These are phyloP conservation scores for Alternaria brassicae DNA, from an alignment of 2,329 filamentous ascomycete genomes.

Conservation along the genomic window DNA sequence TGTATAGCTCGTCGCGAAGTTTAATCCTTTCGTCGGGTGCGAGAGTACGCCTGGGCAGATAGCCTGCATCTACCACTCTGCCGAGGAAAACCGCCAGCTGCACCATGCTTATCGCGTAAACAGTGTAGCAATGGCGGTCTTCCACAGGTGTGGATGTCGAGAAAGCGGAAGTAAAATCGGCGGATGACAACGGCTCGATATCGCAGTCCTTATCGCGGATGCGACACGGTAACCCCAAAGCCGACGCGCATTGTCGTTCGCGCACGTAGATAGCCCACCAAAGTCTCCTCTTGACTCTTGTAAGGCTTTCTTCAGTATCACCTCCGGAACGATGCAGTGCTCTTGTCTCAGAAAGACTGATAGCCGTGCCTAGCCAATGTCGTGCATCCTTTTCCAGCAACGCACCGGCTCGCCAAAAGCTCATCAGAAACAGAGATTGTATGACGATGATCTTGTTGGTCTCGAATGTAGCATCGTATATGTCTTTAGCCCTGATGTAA, in stretches of 20 bases:
- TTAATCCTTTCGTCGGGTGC: slow-evolving; percentile 21
- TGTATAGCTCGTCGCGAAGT: slow-evolving; percentile 46
- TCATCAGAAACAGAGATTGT: slow-evolving; percentile 62
- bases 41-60: slow-evolving; percentile 33
- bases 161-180: slow-evolving; percentile 50
- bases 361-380: slow-evolving; percentile 55
- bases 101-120: slow-evolving; percentile 50
- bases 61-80: slow-evolving; percentile 50
- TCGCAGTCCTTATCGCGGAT: slow-evolving; percentile 61
- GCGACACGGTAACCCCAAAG: slow-evolving; percentile 56
- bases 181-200: slow-evolving; percentile 48
- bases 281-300: slow-evolving; percentile 56
- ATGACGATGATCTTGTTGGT: slow-evolving; percentile 59
- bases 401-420: slow-evolving; percentile 63
- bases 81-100: slow-evolving; percentile 50
- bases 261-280: slow-evolving; percentile 64
- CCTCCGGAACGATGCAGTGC: slow-evolving; percentile 52
- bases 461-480: slow-evolving; percentile 63
- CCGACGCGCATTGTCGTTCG: slow-evolving; percentile 58
- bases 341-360: slow-evolving; percentile 60
- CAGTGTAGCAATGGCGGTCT: slow-evolving; percentile 43
- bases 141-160: slow-evolving; percentile 29
- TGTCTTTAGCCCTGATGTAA: slow-evolving; percentile 59
- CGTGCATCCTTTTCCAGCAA: slow-evolving; percentile 46
- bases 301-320: slow-evolving; percentile 34